Evolutionary conservation across 2,329 filamentous ascomycete genomes (phyloP).

Genomic region (Helminthosporium solani): DNA sequence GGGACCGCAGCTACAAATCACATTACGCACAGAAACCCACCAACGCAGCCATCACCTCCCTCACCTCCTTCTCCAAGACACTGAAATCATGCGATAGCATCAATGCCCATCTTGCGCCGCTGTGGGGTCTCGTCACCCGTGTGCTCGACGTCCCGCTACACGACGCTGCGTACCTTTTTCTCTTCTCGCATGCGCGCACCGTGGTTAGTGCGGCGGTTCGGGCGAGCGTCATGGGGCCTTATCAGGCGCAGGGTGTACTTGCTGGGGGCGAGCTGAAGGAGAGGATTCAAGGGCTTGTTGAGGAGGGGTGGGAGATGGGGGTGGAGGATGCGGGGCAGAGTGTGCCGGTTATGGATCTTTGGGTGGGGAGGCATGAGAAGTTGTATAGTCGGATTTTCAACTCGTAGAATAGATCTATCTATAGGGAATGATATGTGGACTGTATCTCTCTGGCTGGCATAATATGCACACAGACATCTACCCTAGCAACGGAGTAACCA

Average conservation of each 20-base stretch:
- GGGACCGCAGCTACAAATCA: conserved; percentile 67
- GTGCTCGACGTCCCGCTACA: conserved; percentile 61
- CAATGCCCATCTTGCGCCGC: conserved; percentile 66
- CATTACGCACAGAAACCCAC: conserved; percentile 15
- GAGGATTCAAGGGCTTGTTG: conserved; percentile 60
- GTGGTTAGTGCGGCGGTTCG: conserved; percentile 74
- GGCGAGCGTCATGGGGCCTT: conserved; percentile 76
- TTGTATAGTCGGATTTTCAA: conserved; percentile 87
- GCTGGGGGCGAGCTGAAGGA: conserved; percentile 61
- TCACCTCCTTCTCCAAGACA: conserved; percentile 29
- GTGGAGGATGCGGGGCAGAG: conserved; percentile 71
- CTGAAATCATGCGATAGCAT: conserved; percentile 31
- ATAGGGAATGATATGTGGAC: too few relatives aligned
- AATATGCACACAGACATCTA: too few relatives aligned
- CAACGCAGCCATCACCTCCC: conserved; percentile 13
- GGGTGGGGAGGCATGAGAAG: conserved; percentile 79
- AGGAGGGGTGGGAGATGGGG: conserved; percentile 58
- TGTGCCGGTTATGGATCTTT: conserved; percentile 77
- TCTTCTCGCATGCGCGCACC: conserved; percentile 75
- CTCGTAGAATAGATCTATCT: too few relatives aligned
- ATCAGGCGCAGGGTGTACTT: conserved; percentile 73
- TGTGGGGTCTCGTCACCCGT: conserved; percentile 66
- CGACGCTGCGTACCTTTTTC: conserved; percentile 72
- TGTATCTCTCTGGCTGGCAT: too few relatives aligned
- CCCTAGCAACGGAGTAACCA: too few relatives aligned